Conservation (phyloP, 1,284 basidiomycete genomes). For the Uromyces viciae-fabae region DNA sequence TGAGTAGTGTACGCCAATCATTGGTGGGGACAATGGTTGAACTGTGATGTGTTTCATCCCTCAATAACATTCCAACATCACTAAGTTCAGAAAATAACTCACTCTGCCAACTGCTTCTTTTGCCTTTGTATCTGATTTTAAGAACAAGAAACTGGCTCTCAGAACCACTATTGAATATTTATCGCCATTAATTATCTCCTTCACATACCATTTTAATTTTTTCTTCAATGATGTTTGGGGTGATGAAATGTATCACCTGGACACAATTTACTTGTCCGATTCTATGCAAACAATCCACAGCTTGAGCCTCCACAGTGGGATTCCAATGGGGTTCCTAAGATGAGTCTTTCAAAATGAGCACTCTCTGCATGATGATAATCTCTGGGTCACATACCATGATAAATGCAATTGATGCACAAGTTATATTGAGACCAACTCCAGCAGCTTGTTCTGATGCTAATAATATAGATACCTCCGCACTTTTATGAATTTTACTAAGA, state of each 20-base stretch:
- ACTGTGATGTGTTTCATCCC: not conserved
- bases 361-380: not conserved
- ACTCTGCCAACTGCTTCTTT: conserved; percentile 9
- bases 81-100: not conserved
- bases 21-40: not conserved
- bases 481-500: too few relatives aligned
- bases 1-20: not conserved
- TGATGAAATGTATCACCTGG: conserved; percentile 16
- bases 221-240: conserved; percentile 12
- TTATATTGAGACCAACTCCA: conserved; percentile 1
- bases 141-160: too few relatives aligned
- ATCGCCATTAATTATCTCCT: too few relatives aligned
- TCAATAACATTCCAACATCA: too few relatives aligned
- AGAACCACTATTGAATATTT: too few relatives aligned
- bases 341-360: not conserved
- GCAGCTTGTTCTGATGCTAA: not conserved
- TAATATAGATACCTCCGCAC: too few relatives aligned
- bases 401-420: conserved; percentile 4
- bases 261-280: conserved; percentile 50
- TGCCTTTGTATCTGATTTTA: conserved; percentile 4
- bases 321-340: conserved; percentile 53
- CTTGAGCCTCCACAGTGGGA: conserved; percentile 53
- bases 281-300: conserved; percentile 53
- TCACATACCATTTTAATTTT: not conserved
- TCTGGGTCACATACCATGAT: conserved; percentile 27